Evolutionary conservation across 108 stramenopile species (phyloP), one percentile per base, ranked within the genome.

Genomic region (Nitzschia putrida): DNA sequence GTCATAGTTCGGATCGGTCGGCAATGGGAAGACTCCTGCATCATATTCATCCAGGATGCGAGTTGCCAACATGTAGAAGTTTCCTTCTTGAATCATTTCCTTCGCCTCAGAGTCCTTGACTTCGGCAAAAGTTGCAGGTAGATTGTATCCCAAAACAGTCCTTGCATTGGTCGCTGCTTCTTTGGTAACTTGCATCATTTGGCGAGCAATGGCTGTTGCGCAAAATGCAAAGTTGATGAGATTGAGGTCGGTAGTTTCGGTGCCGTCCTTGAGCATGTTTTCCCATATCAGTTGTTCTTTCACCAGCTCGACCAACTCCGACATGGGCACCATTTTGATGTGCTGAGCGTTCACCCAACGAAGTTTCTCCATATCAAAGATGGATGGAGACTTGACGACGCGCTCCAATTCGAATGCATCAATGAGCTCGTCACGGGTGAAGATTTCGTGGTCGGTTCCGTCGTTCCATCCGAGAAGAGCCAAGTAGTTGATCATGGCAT

Each of bases 371-470:
- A 95, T 94, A 71, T 98, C 97, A 73, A 98, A 98, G 9, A 98
- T 91, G 24, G 94, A 92, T 0, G 97, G 89, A 64, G 90, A 94
- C 78, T 95, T 96, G 13, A 97, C 95, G 22, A 96, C 94, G 44
- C 96, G 91, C 61, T 92, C 65, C 51, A 97, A 69, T 43, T 95
- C 94, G 71, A 97, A 98, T 9, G 85, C 87, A 50, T 98, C 93
- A 59, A 96, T 92, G n/a, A 98, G 76, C 72, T 98, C 97, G 44
- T 96, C 92, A 14, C 95, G 77, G 2, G 94, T 84, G 70, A 94
- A 98, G 26, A 98, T 96, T 66, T 98, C 97, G 78, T 97, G 87
- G 44, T 96, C 96, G 1, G 96, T 96, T n/a, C 97, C 97, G 66
- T 96, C 96, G 75, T 97, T 97, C 97, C 97, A 98, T 40, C 97